Base-by-base conservation (phyloP, 2,329 filamentous ascomycete species). In the Arthrobotrys megalospora region DNA sequence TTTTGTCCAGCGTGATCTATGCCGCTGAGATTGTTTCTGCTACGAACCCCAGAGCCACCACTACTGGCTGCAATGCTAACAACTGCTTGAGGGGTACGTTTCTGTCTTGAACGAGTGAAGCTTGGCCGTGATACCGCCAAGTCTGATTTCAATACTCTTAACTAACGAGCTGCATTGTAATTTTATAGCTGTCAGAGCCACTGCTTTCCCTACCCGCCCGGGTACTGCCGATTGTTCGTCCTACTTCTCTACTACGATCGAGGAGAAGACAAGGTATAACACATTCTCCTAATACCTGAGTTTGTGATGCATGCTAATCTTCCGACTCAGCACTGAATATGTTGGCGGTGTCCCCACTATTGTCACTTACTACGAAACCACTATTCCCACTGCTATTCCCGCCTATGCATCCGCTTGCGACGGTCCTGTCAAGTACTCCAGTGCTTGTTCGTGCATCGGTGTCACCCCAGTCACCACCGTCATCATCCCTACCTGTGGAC, bases 381-480 rank as follows among this genome's bases (percentile, higher is more conserved):
- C 38, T 3, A 60, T 69, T n/a, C 66, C 66, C 12, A 60, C 50
- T 24, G 21, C 14, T 2, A 69, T 69, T 21, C 66, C 66, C 38
- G 34, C 66, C n/a, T 69, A 69, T n/a, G 66, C 66, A 10, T 47
- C 38, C 12, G 38, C 52, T 5, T 69, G 66, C 14, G 34, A 36
- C 12, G 52, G 66, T 5, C 14, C 66, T 4, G 66, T 55, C 32
- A 52, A 55, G 21, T 69, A 69, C 19, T 58, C 50, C 21, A 60
- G 50, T 11, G 66, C 66, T n/a, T 69, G 66, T 14, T 69, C 66
- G 14, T 69, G 66, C 41, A 69, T 69, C 16, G 66, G 66, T n/a
- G 66, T 69, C 24, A 69, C 66, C 19, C 55, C 82, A 52, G 80
- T 82, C 47, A 76, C 69, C 1, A 75, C 43, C 1, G 24, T 41